Percentiles rank a stretch among this genome's conserved stretches.
phyloP scores from a whole-genome alignment of 768 basidiomycete genomes.

The Phlebiopsis flavidoalba region DNA sequence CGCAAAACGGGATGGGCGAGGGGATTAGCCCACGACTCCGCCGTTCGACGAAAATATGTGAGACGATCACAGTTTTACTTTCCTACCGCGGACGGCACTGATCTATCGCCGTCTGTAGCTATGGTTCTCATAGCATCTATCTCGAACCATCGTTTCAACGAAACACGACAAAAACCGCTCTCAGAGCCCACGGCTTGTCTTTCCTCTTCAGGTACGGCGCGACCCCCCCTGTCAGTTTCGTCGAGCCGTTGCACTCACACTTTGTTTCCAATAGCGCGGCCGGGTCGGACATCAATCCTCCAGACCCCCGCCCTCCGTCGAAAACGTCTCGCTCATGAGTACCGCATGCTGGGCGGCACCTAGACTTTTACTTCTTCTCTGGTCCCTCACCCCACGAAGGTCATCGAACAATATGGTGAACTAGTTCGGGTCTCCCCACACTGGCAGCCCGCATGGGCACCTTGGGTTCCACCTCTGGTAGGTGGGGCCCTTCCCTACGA shows the following conservation, averaged over 20 bases:
- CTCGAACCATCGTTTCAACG: constrained; percentile 65
- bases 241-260: not conserved
- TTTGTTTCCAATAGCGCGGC: constrained; percentile 43
- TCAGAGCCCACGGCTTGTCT: constrained; percentile 69
- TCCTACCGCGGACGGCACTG: not conserved
- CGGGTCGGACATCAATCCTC: constrained; percentile 67
- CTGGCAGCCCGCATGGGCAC: constrained; percentile 70
- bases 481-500: constrained; percentile 52
- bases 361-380: constrained; percentile 72
- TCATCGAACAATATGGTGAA: constrained; percentile 66
- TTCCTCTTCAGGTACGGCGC: constrained; percentile 41
- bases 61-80: not conserved
- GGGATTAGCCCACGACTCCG: constrained; percentile 52
- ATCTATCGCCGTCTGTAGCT: constrained; percentile 30
- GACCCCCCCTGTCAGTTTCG: not conserved
- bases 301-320: constrained; percentile 50
- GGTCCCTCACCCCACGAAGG: constrained; percentile 36
- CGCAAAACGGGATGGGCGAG: constrained; percentile 67
- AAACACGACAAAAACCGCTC: constrained; percentile 42
- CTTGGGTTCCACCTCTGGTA: constrained; percentile 78
- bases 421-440: constrained; percentile 62
- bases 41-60: constrained; percentile 65
- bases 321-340: constrained; percentile 65
- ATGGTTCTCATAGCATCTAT: constrained; percentile 68
- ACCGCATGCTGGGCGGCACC: constrained; percentile 69